Percentiles rank a stretch among this genome's conserved stretches.
These are phyloP conservation scores for Naumovozyma baii DNA, from an alignment of 805 yeast species.

Conservation along the genomic window DNA sequence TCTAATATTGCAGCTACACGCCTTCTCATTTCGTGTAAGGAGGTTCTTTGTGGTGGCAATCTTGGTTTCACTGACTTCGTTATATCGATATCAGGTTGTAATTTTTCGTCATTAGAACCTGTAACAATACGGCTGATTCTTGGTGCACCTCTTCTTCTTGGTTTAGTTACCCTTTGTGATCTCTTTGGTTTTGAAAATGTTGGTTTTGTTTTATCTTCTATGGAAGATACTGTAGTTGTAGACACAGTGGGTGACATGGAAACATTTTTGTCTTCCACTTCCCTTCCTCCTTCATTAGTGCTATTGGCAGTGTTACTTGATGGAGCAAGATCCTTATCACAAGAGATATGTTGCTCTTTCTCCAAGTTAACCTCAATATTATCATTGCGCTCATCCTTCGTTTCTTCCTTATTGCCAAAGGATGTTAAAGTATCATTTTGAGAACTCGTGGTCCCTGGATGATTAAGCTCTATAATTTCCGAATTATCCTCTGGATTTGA, in stretches of 20 bases:
- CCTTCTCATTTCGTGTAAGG: constrained; percentile 75
- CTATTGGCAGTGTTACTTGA: neutral
- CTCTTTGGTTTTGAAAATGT: neutral
- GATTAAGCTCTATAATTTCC: neutral
- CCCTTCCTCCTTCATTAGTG: neutral
- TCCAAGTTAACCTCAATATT: neutral
- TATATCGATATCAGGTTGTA: constrained; percentile 36
- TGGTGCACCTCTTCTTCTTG: constrained; percentile 2
- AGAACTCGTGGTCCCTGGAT: neutral
- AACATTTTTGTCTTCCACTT: neutral
- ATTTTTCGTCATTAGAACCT: constrained; percentile 11
- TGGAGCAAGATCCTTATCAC: neutral
- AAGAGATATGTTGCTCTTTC: too few relatives aligned
- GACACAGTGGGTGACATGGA: neutral
- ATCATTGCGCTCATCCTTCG: too few relatives aligned
- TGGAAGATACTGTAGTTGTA: neutral
- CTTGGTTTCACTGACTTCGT: constrained; percentile 77
- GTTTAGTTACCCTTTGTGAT: neutral
- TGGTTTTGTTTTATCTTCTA: neutral
- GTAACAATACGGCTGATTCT: constrained; percentile 7
- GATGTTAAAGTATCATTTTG: too few relatives aligned
- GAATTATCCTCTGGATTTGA: constrained; percentile 18
- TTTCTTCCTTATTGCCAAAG: too few relatives aligned
- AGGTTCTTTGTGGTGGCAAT: constrained; percentile 63
- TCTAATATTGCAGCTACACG: constrained; percentile 86